phyloP scores from a whole-genome alignment of 768 basidiomycete species.

The Panaeolus papilionaceus region DNA sequence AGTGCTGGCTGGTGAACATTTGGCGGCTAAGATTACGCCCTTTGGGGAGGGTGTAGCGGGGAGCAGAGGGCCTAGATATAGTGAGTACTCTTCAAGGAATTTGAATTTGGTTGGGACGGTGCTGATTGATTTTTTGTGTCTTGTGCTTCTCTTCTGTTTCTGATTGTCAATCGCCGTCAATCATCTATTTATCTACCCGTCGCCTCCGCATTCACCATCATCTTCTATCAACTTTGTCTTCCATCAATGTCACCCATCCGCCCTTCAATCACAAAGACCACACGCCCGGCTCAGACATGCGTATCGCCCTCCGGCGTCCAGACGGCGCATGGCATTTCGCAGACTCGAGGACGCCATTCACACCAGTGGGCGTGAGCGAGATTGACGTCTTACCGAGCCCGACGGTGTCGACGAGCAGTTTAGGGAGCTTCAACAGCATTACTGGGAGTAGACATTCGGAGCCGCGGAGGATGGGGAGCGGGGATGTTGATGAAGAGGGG shows the following conservation, averaged over 20 bases:
- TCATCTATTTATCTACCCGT: too few species aligned
- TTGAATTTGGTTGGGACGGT: constrained; percentile 16
- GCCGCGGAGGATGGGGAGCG: not conserved
- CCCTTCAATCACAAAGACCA: constrained; percentile 58
- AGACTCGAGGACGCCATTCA: constrained; percentile 46
- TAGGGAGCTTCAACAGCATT: constrained; percentile 59
- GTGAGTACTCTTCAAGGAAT: constrained; percentile 49
- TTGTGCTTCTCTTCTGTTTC: constrained; percentile 52
- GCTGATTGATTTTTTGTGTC: constrained; percentile 71
- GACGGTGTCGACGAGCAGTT: constrained; percentile 49
- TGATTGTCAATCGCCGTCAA: not conserved
- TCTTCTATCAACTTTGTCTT: too few species aligned
- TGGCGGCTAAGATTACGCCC: constrained; percentile 49
- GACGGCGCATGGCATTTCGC: constrained; percentile 65
- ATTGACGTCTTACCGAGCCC: constrained; percentile 39
- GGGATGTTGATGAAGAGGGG: not conserved
- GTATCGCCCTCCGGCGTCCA: constrained; percentile 55
- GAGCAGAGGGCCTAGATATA: constrained; percentile 42
- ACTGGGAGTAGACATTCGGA: not conserved
- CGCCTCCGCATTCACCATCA: too few species aligned
- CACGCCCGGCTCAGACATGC: constrained; percentile 61
- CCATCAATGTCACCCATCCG: too few species aligned
- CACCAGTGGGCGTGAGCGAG: constrained; percentile 45
- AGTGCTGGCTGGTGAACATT: constrained; percentile 39
- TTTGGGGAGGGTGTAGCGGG: constrained; percentile 40